These are phyloP conservation scores for Mortierella polycephala DNA, from an alignment of 371 early-diverging fungal species.

Conservation along the genomic window DNA sequence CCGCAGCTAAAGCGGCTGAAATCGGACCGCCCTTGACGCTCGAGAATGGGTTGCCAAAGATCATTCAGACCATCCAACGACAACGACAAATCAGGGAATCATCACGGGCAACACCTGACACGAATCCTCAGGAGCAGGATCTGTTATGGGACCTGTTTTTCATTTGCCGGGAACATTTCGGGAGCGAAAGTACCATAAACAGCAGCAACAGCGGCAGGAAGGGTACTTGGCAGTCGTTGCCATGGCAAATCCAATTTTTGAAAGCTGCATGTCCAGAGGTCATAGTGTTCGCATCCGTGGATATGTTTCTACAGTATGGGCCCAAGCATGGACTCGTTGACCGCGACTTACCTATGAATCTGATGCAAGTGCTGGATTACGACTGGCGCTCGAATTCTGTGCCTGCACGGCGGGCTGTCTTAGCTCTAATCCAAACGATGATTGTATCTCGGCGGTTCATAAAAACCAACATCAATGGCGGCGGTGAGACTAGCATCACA, in stretches of 20 bases:
- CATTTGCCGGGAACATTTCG: conserved; percentile 3
- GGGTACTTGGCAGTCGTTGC: not conserved
- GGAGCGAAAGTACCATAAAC: not conserved
- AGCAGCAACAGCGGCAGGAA: conserved; percentile 1
- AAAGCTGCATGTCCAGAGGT: conserved; percentile 40
- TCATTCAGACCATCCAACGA: conserved; percentile 14
- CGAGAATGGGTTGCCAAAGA: conserved; percentile 21
- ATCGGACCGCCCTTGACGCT: conserved; percentile 3
- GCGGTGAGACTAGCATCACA: not conserved
- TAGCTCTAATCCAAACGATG: conserved; percentile 33
- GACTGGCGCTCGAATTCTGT: conserved; percentile 24
- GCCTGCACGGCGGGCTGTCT: conserved; percentile 20
- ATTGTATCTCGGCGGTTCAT: conserved; percentile 22
- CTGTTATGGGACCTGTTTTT: conserved; percentile 11
- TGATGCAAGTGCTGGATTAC: conserved; percentile 35
- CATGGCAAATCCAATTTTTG: conserved; percentile 35
- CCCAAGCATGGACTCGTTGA: conserved; percentile 31
- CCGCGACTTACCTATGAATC: conserved; percentile 21
- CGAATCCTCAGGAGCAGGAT: not conserved
- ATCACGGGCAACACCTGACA: not conserved
- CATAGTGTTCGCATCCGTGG: conserved; percentile 17
- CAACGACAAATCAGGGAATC: not conserved
- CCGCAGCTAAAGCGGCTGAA: conserved; percentile 18
- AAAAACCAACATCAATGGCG: not conserved
- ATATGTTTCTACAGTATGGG: conserved; percentile 29